These are phyloP conservation scores for Fusarium succisae DNA, from an alignment of 2,329 filamentous ascomycete species.

Conservation along the genomic window DNA sequence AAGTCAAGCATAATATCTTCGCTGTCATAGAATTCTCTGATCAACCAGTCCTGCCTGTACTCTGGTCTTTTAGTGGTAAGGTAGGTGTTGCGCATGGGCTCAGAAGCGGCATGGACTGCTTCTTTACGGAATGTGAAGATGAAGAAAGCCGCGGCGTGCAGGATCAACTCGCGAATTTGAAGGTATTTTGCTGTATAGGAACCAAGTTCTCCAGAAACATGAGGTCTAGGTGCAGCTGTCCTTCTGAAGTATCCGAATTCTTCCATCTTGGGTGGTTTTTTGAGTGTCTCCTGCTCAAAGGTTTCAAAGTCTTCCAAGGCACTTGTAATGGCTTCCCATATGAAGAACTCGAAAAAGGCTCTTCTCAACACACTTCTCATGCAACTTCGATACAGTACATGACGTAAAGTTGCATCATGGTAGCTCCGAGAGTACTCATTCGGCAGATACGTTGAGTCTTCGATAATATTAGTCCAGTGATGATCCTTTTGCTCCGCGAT, in stretches of 20 bases:
- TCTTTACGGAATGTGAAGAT: conserved; percentile 37
- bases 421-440: conserved; percentile 16
- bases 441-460: background rate
- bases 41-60: background rate
- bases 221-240: background rate
- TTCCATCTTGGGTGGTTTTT: background rate
- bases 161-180: background rate
- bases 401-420: background rate
- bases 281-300: background rate
- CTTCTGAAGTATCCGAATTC: background rate
- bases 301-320: background rate
- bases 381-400: conserved; percentile 26
- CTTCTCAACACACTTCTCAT: conserved; percentile 26
- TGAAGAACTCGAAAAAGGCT: conserved; percentile 34
- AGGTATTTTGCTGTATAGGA: background rate
- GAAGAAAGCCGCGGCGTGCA: conserved; percentile 31
- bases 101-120: conserved; percentile 32
- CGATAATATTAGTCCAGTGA: conserved; percentile 35
- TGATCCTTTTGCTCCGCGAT: conserved; percentile 36
- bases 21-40: background rate
- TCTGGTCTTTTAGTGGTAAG: background rate
- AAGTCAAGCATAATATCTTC: background rate
- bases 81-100: conserved; percentile 26
- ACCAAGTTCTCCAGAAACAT: background rate
- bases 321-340: conserved; percentile 14